Evolutionary conservation across 169 alveolate genomes (phyloP).

Genomic region (Plasmodium vivax): DNA sequence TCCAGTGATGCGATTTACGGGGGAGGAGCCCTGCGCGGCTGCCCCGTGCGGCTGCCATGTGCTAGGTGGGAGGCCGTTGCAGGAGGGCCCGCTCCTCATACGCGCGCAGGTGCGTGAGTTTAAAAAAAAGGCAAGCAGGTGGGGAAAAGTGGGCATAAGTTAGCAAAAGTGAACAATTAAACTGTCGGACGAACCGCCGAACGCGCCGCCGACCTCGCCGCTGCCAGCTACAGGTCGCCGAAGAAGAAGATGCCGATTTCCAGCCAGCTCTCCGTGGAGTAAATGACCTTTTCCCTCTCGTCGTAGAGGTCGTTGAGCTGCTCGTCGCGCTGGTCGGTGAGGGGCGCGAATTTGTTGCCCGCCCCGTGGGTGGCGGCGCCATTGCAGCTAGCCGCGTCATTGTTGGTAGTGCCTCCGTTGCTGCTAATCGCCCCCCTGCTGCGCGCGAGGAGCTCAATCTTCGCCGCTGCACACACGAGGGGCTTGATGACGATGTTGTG

Average conservation of each 20-base stretch:
- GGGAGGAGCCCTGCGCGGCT: neutral
- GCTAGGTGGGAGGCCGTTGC: neutral
- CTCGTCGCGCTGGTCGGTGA: neutral
- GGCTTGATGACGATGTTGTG: slow-evolving; percentile 60
- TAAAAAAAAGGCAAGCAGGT: neutral
- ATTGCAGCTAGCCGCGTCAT: no score
- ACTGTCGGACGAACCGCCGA: neutral
- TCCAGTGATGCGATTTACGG: neutral
- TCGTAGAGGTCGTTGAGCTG: slow-evolving; percentile 30
- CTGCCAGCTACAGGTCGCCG: neutral
- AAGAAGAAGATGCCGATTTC: slow-evolving; percentile 66
- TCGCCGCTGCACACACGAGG: slow-evolving; percentile 56
- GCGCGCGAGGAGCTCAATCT: slow-evolving; percentile 22
- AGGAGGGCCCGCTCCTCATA: neutral
- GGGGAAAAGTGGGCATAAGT: neutral
- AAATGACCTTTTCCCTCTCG: slow-evolving; percentile 32
- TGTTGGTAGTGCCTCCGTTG: neutral
- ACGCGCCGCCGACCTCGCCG: no score
- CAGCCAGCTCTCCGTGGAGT: slow-evolving; percentile 64
- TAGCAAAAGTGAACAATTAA: no score
- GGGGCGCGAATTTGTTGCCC: neutral
- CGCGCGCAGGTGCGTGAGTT: neutral
- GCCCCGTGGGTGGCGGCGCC: neutral
- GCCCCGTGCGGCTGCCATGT: neutral
- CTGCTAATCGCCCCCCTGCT: neutral